Evolutionary conservation across 495 filamentous ascomycete genomes (phyloP).

Genomic region (Evernia prunastri): DNA sequence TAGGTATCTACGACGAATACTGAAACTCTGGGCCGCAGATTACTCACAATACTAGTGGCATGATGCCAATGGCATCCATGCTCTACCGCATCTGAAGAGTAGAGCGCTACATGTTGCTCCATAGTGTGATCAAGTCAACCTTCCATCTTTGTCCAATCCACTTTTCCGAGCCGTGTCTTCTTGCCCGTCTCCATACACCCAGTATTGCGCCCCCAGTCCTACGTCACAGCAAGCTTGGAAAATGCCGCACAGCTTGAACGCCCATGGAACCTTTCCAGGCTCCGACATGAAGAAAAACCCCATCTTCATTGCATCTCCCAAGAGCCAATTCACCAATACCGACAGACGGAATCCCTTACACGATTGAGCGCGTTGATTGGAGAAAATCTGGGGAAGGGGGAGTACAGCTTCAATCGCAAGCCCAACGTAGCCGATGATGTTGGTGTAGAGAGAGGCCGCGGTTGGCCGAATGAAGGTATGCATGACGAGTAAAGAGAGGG

Average conservation of each 20-base stretch:
- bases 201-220: conserved; percentile 80
- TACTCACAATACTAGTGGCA: too few species aligned
- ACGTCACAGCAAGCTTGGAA: conserved; percentile 85
- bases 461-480: conserved; percentile 67
- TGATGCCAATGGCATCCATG: background rate
- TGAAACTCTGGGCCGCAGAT: background rate
- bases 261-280: conserved; percentile 63
- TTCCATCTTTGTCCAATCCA: conserved; percentile 3
- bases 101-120: background rate
- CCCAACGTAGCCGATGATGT: conserved; percentile 71
- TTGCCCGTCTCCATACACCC: conserved; percentile 62
- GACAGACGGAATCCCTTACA: conserved; percentile 87
- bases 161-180: conserved; percentile 8
- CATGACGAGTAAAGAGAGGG: conserved; percentile 55
- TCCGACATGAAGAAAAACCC: conserved; percentile 78
- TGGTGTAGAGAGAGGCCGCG: conserved; percentile 60
- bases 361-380: conserved; percentile 69
- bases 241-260: conserved; percentile 87
- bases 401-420: conserved; percentile 84
- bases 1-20: too few species aligned
- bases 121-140: conserved; percentile 5
- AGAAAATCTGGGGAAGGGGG: conserved; percentile 80
- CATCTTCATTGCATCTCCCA: conserved; percentile 94
- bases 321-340: conserved; percentile 79
- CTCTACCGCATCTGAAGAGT: background rate